Conservation (phyloP, 2,329 filamentous ascomycete species). For the Stemphylium lycopersici region DNA sequence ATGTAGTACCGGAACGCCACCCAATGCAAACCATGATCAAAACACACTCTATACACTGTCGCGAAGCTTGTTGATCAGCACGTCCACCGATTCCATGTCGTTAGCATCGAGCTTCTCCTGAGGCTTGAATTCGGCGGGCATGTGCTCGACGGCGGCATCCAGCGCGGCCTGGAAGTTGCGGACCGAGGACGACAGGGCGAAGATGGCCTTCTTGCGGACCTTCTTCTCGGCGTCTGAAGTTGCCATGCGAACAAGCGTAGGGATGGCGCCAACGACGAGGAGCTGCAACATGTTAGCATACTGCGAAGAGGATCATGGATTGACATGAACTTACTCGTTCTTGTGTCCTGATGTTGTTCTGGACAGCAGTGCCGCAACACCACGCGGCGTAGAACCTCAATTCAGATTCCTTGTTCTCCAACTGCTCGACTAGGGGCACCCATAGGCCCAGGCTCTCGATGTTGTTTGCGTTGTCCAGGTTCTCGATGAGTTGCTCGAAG, state of each 20-base stretch:
- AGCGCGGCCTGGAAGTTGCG: constrained; percentile 86
- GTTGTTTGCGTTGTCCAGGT: constrained; percentile 94
- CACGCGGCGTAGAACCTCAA: constrained; percentile 87
- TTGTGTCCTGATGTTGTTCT: constrained; percentile 90
- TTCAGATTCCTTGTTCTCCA: constrained; percentile 72
- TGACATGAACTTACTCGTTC: constrained; percentile 61
- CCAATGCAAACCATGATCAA: constrained; percentile 21
- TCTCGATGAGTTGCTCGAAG: constrained; percentile 36
- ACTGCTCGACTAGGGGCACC: constrained; percentile 75
- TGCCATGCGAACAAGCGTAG: constrained; percentile 70
- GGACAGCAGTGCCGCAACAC: constrained; percentile 92
- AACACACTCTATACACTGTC: constrained; percentile 25
- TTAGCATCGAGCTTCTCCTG: constrained; percentile 73
- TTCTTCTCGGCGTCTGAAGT: constrained; percentile 64
- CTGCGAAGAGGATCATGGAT: background rate
- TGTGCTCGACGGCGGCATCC: constrained; percentile 68
- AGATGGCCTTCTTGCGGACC: constrained; percentile 85
- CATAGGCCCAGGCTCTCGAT: constrained; percentile 79
- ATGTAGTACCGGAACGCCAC: constrained; percentile 30
- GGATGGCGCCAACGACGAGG: constrained; percentile 68
- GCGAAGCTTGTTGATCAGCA: constrained; percentile 68
- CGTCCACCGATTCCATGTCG: constrained; percentile 87
- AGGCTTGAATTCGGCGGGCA: constrained; percentile 66
- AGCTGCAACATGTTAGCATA: constrained; percentile 49
- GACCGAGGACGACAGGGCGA: constrained; percentile 82